These are phyloP conservation scores for Leccinum olivaceopallidum DNA, from an alignment of 768 basidiomycete genomes.

Conservation along the genomic window DNA sequence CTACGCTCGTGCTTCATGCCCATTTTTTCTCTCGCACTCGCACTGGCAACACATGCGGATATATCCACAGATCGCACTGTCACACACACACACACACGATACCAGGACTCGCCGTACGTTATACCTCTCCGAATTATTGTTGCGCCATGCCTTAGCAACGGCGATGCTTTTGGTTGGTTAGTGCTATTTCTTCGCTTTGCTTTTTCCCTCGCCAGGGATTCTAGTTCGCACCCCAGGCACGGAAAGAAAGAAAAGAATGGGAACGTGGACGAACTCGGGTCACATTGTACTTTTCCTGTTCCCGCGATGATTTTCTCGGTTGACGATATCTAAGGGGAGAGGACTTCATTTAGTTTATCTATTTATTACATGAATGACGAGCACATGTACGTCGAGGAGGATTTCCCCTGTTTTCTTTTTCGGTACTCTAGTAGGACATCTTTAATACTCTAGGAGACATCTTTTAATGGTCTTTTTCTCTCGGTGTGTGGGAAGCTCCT, in stretches of 20 bases:
- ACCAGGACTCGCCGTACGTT: background rate
- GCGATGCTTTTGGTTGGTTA: background rate
- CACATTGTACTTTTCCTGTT: background rate
- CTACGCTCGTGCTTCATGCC: background rate
- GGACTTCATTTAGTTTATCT: background rate
- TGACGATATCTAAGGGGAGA: background rate
- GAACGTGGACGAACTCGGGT: background rate
- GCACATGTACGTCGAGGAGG: background rate
- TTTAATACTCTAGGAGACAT: background rate
- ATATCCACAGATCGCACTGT: background rate
- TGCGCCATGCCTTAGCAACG: background rate
- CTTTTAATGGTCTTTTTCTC: background rate
- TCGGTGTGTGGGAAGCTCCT: background rate
- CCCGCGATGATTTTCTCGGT: background rate
- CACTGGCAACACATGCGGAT: background rate
- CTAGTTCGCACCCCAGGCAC: background rate
- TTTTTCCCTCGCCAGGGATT: background rate
- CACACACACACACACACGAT: background rate
- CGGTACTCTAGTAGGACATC: background rate
- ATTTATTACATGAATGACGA: background rate
- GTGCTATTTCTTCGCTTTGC: background rate
- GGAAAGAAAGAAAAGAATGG: background rate
- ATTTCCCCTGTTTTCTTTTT: background rate
- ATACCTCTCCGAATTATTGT: background rate
- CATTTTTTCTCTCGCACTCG: background rate